These are phyloP conservation scores for Cadophora luteo-olivacea DNA, from an alignment of 2,329 filamentous ascomycete genomes.

Conservation along the genomic window DNA sequence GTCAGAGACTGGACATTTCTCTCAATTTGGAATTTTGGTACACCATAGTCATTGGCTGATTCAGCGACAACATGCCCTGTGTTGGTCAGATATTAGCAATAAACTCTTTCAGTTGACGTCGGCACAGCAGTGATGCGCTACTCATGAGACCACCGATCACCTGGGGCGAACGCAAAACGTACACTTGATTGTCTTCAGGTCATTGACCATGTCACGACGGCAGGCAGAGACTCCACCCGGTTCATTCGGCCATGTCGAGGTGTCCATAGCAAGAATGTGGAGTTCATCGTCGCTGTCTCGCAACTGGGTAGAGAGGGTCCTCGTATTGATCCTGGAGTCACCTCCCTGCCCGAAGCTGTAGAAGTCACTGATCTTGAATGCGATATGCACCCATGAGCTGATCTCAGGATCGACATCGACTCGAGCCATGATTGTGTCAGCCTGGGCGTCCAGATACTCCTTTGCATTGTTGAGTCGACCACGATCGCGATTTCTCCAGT, in stretches of 20 bases:
- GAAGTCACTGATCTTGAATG: constrained; percentile 47
- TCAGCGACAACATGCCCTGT: constrained; percentile 55
- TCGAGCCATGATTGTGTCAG: constrained; percentile 43
- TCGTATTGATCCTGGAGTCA: constrained; percentile 46
- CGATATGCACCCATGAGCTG: constrained; percentile 45
- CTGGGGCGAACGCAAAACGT: not conserved
- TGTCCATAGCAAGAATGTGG: constrained; percentile 49
- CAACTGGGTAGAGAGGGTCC: constrained; percentile 49
- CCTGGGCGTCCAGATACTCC: constrained; percentile 48
- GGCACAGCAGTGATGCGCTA: no score
- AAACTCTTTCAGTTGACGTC: no score
- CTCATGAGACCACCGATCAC: no score
- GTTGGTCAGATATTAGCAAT: not conserved
- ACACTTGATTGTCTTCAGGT: constrained; percentile 52
- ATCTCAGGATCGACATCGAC: constrained; percentile 45
- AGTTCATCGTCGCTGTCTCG: constrained; percentile 46
- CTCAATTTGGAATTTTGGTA: constrained; percentile 24
- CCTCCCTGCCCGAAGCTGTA: constrained; percentile 48
- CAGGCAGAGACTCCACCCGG: constrained; percentile 56
- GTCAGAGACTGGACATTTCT: constrained; percentile 55
- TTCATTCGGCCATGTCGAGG: constrained; percentile 42
- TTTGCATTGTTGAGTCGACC: constrained; percentile 49
- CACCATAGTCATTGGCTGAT: constrained; percentile 56
- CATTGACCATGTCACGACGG: constrained; percentile 57
- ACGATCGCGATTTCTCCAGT: constrained; percentile 49